Evolutionary conservation across 148 eudicot species (phyloP).

Genomic region (Nepenthes gracilis): DNA sequence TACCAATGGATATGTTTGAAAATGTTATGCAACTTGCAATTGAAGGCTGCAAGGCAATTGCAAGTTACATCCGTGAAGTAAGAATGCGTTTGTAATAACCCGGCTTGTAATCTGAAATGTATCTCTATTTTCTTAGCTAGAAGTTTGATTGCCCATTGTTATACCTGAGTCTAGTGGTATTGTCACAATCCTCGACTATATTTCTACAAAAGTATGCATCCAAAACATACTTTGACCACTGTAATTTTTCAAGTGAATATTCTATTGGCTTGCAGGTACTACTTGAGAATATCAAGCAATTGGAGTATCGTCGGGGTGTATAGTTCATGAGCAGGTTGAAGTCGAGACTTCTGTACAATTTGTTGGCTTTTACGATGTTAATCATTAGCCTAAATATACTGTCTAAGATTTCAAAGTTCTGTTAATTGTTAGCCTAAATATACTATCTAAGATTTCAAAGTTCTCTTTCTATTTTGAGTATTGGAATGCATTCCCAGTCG

Average conservation of each 20-base stretch:
- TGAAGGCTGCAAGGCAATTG: constrained; percentile 96
- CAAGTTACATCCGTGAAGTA: constrained; percentile 84
- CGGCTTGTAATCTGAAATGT: not conserved
- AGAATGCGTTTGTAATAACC: constrained; percentile 2
- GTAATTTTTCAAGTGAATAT: not conserved
- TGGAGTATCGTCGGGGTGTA: constrained; percentile 49
- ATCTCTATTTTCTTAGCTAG: not conserved
- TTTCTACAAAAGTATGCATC: not conserved
- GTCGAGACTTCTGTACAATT: not conserved
- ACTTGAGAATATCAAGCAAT: constrained; percentile 57
- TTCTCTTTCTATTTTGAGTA: no score
- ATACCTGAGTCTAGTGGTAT: no score
- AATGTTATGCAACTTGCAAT: constrained; percentile 84
- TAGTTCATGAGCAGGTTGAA: constrained; percentile 13
- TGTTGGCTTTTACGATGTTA: not conserved
- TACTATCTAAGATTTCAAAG: no score
- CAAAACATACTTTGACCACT: not conserved
- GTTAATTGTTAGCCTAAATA: no score
- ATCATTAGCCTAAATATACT: not conserved
- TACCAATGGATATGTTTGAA: constrained; percentile 72
- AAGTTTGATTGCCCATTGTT: no score
- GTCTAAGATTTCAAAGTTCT: no score
- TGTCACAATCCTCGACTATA: not conserved
- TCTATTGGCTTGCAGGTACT: constrained; percentile 27
- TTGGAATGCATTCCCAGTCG: no score